Percentiles rank a stretch among this genome's conserved stretches.
phyloP scores from a whole-genome alignment of 2,329 filamentous ascomycete species.

The Cladosporium sp. region DNA sequence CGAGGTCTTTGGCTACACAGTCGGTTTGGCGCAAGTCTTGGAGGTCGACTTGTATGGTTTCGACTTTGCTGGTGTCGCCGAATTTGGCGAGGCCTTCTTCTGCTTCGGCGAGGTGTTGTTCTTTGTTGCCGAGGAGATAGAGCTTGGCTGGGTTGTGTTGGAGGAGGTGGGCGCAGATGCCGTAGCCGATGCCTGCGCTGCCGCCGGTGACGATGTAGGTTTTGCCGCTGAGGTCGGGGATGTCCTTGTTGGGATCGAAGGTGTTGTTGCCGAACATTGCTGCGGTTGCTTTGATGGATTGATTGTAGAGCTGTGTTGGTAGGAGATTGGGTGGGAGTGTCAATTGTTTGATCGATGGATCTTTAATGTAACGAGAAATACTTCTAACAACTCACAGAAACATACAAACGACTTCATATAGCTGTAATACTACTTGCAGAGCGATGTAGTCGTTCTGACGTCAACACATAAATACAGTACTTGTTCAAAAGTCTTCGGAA shows the following conservation, averaged over 20 bases:
- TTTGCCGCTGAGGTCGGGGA: slow-evolving; percentile 31
- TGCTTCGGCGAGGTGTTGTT: slow-evolving; percentile 50
- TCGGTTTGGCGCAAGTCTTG: slow-evolving; percentile 49
- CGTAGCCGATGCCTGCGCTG: slow-evolving; percentile 41
- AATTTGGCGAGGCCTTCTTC: slow-evolving; percentile 45
- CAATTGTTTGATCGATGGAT: neutral
- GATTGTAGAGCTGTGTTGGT: neutral
- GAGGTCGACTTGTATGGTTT: slow-evolving; percentile 50
- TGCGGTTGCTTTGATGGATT: neutral
- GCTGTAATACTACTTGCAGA: neutral
- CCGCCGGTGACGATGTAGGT: slow-evolving; percentile 31
- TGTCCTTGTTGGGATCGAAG: slow-evolving; percentile 30
- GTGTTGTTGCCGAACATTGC: slow-evolving; percentile 22
- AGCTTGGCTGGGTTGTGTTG: slow-evolving; percentile 51
- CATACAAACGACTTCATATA: neutral
- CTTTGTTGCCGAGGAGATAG: slow-evolving; percentile 52
- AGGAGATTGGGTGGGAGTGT: neutral
- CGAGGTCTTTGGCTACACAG: slow-evolving; percentile 46
- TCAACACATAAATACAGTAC: slow-evolving; percentile 11
- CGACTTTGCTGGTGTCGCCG: slow-evolving; percentile 47
- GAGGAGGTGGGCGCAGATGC: slow-evolving; percentile 54
- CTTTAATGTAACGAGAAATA: neutral
- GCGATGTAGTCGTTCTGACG: slow-evolving; percentile 16
- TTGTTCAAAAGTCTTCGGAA: too few species aligned
- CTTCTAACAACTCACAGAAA: neutral